phyloP scores from a whole-genome alignment of 2,329 filamentous ascomycete genomes.

The Aspergillus glaucus region DNA sequence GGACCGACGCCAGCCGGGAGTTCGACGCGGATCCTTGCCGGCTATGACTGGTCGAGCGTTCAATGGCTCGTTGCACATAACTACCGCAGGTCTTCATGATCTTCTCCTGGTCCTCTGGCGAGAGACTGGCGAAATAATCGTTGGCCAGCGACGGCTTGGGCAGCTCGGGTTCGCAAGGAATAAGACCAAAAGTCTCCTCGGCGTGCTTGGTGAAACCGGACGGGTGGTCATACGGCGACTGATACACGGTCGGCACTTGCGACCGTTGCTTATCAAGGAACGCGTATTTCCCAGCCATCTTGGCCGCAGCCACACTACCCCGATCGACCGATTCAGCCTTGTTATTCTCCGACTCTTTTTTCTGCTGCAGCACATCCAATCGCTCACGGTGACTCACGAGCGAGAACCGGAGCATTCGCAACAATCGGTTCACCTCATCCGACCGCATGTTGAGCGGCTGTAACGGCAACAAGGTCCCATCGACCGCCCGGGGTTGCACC shows the following conservation, averaged over 20 bases:
- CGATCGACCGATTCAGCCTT: conserved; percentile 28
- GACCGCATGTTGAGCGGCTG: conserved; percentile 40
- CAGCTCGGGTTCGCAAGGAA: conserved; percentile 27
- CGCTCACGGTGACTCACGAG: conserved; percentile 35
- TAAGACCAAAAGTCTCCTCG: conserved; percentile 32
- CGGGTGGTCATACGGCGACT: conserved; percentile 39
- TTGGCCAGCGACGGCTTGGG: conserved; percentile 37
- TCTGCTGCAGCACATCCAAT: conserved; percentile 30
- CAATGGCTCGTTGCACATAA: conserved; percentile 34
- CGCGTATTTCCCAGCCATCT: conserved; percentile 33
- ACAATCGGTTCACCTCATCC: conserved; percentile 37
- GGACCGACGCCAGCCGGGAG: conserved; percentile 30
- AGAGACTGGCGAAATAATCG: conserved; percentile 36
- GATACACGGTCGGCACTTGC: conserved; percentile 34
- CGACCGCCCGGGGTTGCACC: conserved; percentile 33
- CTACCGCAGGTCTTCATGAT: conserved; percentile 38
- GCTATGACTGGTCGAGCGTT: conserved; percentile 31
- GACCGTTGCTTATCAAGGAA: conserved; percentile 36
- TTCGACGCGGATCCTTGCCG: conserved; percentile 34
- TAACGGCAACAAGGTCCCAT: conserved; percentile 32
- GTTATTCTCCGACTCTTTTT: conserved; percentile 29
- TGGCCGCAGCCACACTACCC: conserved; percentile 22
- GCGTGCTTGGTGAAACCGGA: conserved; percentile 39
- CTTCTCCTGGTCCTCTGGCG: conserved; percentile 36
- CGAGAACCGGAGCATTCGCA: conserved; percentile 41